Evolutionary conservation across 2,329 filamentous ascomycete species (phyloP).

Genomic region (Ceratocystiopsis sp.): DNA sequence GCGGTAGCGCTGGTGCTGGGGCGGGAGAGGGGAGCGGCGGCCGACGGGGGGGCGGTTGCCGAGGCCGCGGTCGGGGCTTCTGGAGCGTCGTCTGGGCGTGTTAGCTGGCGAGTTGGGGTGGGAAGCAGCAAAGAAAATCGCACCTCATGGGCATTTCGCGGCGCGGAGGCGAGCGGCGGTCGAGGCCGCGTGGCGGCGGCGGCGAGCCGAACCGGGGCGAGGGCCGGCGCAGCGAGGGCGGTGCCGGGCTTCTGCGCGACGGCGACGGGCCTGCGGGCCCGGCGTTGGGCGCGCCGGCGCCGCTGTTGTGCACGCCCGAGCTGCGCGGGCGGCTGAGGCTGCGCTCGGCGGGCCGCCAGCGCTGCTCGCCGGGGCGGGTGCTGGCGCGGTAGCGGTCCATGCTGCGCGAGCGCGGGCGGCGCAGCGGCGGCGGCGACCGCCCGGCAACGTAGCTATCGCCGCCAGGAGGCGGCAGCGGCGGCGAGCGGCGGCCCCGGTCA

Average conservation of each 20-base stretch:
- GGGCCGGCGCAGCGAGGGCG: slow-evolving; percentile 14
- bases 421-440: slow-evolving; percentile 16
- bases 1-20: slow-evolving; percentile 22
- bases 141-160: slow-evolving; percentile 18
- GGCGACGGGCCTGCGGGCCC: too few relatives aligned
- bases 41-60: slow-evolving; percentile 18
- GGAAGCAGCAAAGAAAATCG: background rate
- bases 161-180: slow-evolving; percentile 23
- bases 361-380: slow-evolving; percentile 12
- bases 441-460: slow-evolving; percentile 26
- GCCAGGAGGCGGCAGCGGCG: slow-evolving; percentile 10
- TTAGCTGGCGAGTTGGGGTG: background rate
- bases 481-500: slow-evolving; percentile 19
- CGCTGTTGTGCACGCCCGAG: background rate
- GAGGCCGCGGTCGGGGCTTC: slow-evolving; percentile 32
- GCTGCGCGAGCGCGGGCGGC: slow-evolving; percentile 23
- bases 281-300: too few relatives aligned
- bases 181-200: slow-evolving; percentile 23
- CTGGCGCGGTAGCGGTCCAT: slow-evolving; percentile 19
- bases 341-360: slow-evolving; percentile 18
- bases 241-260: too few relatives aligned
- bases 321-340: slow-evolving; percentile 22
- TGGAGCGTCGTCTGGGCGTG: slow-evolving; percentile 30
- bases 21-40: slow-evolving; percentile 18
- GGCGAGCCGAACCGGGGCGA: slow-evolving; percentile 21